Base-by-base conservation (phyloP, 768 basidiomycete species). In the Termitomyces sp. region DNA sequence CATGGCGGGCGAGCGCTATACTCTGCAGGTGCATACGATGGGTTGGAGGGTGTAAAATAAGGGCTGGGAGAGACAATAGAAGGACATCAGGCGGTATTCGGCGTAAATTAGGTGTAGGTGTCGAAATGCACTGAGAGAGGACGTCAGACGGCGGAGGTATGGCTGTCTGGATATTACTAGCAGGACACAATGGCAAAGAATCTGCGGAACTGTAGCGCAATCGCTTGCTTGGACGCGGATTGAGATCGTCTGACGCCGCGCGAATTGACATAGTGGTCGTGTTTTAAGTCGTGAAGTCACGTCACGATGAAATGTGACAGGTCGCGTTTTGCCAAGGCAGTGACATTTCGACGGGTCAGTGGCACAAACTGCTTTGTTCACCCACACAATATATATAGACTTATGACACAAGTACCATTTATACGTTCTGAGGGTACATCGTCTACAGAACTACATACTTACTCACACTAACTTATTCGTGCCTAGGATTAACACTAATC, bases 41-140 rank as follows among this genome's bases (percentile, higher is more conserved):
- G 2, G 77, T 80, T 4, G 88, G 86, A 4, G 88, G 90, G 57
- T 87, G 86, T 1, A 77, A 67, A 16, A 92, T 69, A 22, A 90
- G 67, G 0, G 71, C 69, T 2, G 90, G 88, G 3, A 91, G 72
- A 5, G 81, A 76, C 7, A 90, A 75, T 26, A 90, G 79, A 20
- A 90, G 75, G 8, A 76, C 65, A 6, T 77, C 72, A 6, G 65
- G 62, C 2, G 77, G 75, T n/a, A 79, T 28, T 18, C 54, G 43
- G 1, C 47, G 38, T 32, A 57, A 32, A 18, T 13, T 13, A 3
- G n/a, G n/a, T n/a, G 48, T 20, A 3, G 8, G n/a, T 13, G 30
- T 6, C 20, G 20, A 20, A 7, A 20, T 14, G 16, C 30, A 14
- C 4, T 49, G 48, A 22, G 33, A 50, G 20, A 20, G 1, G 33